Evolutionary conservation across 2,329 filamentous ascomycete species (phyloP).

Genomic region (Clonostachys sp.): DNA sequence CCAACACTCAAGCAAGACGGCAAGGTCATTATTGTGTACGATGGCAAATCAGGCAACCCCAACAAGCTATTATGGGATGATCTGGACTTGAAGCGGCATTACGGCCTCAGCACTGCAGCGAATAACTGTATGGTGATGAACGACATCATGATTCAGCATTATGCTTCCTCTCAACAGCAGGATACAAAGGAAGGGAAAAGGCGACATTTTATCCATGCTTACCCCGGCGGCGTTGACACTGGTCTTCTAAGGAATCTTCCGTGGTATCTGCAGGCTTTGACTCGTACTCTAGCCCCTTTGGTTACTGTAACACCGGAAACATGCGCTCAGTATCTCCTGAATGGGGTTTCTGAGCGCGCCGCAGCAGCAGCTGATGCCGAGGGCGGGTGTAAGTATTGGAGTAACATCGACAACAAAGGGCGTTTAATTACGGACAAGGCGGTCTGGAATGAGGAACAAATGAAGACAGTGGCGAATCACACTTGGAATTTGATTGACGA

Average conservation of each 20-base stretch:
- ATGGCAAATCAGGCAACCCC: conserved; percentile 19
- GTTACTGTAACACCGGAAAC: conserved; percentile 14
- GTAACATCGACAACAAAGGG: conserved; percentile 20
- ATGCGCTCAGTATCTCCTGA: conserved; percentile 18
- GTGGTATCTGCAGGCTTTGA: conserved; percentile 14
- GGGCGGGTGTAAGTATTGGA: conserved; percentile 14
- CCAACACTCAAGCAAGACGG: conserved; percentile 26
- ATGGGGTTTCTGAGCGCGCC: conserved; percentile 12
- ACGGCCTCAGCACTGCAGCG: conserved; percentile 21
- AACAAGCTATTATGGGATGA: conserved; percentile 28
- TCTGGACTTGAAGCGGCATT: conserved; percentile 28
- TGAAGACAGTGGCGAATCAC: conserved; percentile 17
- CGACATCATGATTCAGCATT: conserved; percentile 26
- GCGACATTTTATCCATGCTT: conserved; percentile 31
- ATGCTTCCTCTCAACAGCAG: conserved; percentile 17
- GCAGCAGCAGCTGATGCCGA: conserved; percentile 4
- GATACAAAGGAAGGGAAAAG: conserved; percentile 9
- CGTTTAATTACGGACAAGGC: conserved; percentile 13
- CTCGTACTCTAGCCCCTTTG: conserved; percentile 7
- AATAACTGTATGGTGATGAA: conserved; percentile 31
- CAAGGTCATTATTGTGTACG: conserved; percentile 32
- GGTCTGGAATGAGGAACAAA: conserved; percentile 17
- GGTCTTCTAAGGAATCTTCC: conserved; percentile 21
- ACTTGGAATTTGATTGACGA: conserved; percentile 21
- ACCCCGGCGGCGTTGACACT: conserved; percentile 30